Conservation (phyloP, 192 early-diverging fungal genomes). For the Phlyctochytrium bullatum region DNA sequence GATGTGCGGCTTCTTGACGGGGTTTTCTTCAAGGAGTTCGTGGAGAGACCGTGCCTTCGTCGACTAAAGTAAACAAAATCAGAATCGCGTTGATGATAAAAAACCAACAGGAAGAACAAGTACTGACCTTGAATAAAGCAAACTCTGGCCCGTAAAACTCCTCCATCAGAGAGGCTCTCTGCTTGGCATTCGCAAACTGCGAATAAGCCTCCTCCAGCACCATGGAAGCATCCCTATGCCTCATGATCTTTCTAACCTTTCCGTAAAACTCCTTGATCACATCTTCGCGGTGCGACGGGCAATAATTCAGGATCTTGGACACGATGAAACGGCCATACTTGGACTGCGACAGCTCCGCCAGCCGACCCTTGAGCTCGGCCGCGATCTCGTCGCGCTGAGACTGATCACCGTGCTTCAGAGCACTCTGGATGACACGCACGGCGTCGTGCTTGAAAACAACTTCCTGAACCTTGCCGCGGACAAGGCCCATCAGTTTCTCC, state of each 20-base stretch:
- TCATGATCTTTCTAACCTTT: slow-evolving; percentile 76
- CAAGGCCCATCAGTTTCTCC: slow-evolving; percentile 76
- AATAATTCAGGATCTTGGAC: slow-evolving; percentile 80
- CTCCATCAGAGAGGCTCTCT: slow-evolving; percentile 71
- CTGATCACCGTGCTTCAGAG: slow-evolving; percentile 82
- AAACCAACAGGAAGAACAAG: background rate
- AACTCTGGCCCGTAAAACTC: slow-evolving; percentile 96
- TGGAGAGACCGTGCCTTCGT: slow-evolving; percentile 39
- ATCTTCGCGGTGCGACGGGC: slow-evolving; percentile 61
- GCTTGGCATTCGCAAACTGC: slow-evolving; percentile 72
- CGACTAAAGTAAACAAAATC: slow-evolving; percentile 7
- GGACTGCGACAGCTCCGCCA: slow-evolving; percentile 67
- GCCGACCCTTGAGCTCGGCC: slow-evolving; percentile 74
- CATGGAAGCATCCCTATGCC: slow-evolving; percentile 83
- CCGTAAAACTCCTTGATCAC: slow-evolving; percentile 81
- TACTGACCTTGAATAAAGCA: slow-evolving; percentile 79
- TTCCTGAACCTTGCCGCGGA: slow-evolving; percentile 79
- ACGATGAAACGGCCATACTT: slow-evolving; percentile 90
- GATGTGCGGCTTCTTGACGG: slow-evolving; percentile 67
- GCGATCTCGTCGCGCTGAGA: slow-evolving; percentile 78
- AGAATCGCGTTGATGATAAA: background rate
- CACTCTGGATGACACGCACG: slow-evolving; percentile 86
- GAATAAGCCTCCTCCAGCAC: slow-evolving; percentile 85
- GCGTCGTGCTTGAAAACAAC: slow-evolving; percentile 95
- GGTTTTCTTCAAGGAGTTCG: slow-evolving; percentile 59